phyloP scores from a whole-genome alignment of 179 eudicot species.

The Drosera spatulata region DNA sequence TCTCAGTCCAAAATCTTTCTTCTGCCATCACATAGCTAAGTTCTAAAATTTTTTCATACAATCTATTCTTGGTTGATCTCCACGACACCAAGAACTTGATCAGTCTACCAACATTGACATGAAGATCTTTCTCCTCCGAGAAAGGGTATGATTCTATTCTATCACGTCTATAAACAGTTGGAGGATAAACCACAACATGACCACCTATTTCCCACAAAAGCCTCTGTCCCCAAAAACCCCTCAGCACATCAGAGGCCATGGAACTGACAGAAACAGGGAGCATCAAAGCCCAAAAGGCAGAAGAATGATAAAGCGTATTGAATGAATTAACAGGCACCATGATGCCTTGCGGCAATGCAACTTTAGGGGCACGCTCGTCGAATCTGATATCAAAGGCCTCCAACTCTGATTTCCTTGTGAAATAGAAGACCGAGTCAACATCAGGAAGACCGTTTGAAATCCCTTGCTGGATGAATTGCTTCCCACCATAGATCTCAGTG shows the following conservation, averaged over 20 bases:
- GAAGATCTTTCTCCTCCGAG: slow-evolving; percentile 60
- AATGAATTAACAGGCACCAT: slow-evolving; percentile 59
- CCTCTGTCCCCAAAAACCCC: slow-evolving; percentile 61
- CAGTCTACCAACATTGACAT: slow-evolving; percentile 51
- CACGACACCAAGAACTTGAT: slow-evolving; percentile 37
- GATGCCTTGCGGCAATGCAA: slow-evolving; percentile 47
- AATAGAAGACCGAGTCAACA: slow-evolving; percentile 60
- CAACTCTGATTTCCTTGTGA: slow-evolving; percentile 35
- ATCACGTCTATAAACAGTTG: slow-evolving; percentile 41
- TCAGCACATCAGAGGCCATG: slow-evolving; percentile 56
- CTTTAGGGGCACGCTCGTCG: slow-evolving; percentile 43
- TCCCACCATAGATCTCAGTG: slow-evolving; percentile 49
- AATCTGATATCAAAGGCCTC: slow-evolving; percentile 46
- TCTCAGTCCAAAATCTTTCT: slow-evolving; percentile 57
- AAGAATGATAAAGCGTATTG: slow-evolving; percentile 41
- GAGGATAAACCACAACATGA: slow-evolving; percentile 56
- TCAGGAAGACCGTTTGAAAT: slow-evolving; percentile 58
- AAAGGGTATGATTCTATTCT: slow-evolving; percentile 43
- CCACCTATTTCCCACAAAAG: slow-evolving; percentile 62
- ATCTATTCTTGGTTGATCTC: slow-evolving; percentile 31
- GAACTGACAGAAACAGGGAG: slow-evolving; percentile 53
- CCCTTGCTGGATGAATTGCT: slow-evolving; percentile 51
- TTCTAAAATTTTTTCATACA: slow-evolving; percentile 47
- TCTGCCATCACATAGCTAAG: slow-evolving; percentile 54
- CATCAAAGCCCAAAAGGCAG: slow-evolving; percentile 64